phyloP scores from a whole-genome alignment of 2,329 filamentous ascomycete genomes.

The Colletotrichum filicis region DNA sequence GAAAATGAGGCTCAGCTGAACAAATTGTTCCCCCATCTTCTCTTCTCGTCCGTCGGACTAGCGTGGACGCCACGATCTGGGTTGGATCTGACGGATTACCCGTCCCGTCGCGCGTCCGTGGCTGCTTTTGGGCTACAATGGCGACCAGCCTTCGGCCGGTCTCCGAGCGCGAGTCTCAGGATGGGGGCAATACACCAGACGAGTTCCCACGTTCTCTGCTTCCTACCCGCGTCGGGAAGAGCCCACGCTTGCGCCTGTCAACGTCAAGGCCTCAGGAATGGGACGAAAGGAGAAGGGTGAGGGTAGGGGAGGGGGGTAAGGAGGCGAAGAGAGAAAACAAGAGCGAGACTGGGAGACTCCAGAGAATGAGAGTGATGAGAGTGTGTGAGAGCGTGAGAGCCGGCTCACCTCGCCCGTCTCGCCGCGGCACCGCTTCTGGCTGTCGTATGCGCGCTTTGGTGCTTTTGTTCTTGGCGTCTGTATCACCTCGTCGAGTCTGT shows the following conservation, averaged over 20 bases:
- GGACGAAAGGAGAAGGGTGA: constrained; percentile 9
- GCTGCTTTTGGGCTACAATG: constrained; percentile 13
- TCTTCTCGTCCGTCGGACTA: constrained; percentile 3
- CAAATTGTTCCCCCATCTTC: background rate
- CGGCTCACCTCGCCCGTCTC: background rate
- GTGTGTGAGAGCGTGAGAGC: background rate
- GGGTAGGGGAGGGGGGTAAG: background rate
- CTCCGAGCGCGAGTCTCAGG: constrained; percentile 19
- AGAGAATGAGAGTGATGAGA: background rate
- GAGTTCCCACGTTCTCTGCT: constrained; percentile 11
- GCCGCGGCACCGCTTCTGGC: background rate
- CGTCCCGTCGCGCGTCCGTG: constrained; percentile 2
- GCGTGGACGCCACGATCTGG: background rate
- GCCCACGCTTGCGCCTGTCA: constrained; percentile 24
- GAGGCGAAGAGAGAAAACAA: background rate
- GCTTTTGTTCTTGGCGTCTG: constrained; percentile 26
- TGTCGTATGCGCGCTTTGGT: constrained; percentile 10
- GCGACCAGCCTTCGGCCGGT: constrained; percentile 13
- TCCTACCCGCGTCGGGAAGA: constrained; percentile 11
- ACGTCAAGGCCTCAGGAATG: constrained; percentile 25
- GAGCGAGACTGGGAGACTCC: background rate
- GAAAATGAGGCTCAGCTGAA: constrained; percentile 5
- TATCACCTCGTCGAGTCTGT: constrained; percentile 30
- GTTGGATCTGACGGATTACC: background rate
- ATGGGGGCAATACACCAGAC: constrained; percentile 2